phyloP scores from a whole-genome alignment of 2,329 filamentous ascomycete genomes.

The Fusarium burgessii region DNA sequence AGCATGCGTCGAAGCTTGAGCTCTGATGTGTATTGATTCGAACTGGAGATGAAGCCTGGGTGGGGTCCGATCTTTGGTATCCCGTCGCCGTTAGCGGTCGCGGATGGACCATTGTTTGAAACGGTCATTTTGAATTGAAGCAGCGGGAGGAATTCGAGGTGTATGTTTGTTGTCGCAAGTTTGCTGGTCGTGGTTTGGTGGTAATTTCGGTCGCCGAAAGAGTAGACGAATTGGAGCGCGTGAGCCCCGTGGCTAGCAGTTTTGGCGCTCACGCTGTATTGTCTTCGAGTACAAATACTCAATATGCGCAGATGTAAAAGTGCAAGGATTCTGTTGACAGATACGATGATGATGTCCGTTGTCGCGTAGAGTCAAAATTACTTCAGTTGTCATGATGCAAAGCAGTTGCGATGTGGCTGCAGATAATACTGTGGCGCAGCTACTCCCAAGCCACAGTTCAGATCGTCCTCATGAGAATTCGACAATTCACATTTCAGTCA shows the following conservation, averaged over 20 bases:
- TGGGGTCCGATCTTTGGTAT: constrained; percentile 54
- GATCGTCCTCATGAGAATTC: too few species aligned
- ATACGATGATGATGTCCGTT: background rate
- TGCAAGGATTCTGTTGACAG: background rate
- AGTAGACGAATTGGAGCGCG: background rate
- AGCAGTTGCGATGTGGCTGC: constrained; percentile 32
- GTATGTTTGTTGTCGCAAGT: background rate
- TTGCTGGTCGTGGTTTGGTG: background rate
- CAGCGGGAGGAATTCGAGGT: background rate
- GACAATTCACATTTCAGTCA: background rate
- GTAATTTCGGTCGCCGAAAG: background rate
- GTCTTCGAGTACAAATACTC: background rate
- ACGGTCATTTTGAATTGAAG: constrained; percentile 29
- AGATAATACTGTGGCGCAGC: constrained; percentile 20
- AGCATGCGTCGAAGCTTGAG: constrained; percentile 81
- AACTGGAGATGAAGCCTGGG: constrained; percentile 62
- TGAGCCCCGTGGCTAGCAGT: background rate
- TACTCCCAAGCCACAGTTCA: constrained; percentile 14
- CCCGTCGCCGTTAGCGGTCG: constrained; percentile 36
- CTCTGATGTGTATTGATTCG: constrained; percentile 83
- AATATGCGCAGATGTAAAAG: background rate
- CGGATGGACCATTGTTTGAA: constrained; percentile 12
- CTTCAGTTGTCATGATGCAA: constrained; percentile 1
- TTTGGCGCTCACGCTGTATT: rapidly evolving
- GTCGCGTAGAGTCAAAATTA: background rate